A percentile compares a stretch with the other conserved stretches of the same genome.
These are phyloP conservation scores for Saccharum spontaneum DNA, from an alignment of 176 grass and related monocot genomes.

Conservation along the genomic window DNA sequence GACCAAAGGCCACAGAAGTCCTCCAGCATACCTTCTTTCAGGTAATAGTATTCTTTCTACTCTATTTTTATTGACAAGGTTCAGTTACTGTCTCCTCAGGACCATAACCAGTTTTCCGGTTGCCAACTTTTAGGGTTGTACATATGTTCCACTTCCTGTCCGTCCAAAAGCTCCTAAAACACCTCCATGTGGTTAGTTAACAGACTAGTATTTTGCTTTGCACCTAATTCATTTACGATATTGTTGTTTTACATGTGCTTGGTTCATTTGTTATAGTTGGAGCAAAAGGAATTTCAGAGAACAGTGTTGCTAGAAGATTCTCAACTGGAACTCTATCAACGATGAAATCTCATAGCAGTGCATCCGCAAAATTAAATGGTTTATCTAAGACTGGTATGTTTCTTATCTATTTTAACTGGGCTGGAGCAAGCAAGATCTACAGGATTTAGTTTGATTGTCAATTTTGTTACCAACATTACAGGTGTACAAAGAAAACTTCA, in stretches of 20 bases:
- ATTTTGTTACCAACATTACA: constrained; percentile 31
- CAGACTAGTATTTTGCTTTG: neutral
- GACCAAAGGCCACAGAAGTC: constrained; percentile 85
- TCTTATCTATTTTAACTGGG: constrained; percentile 19
- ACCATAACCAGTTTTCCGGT: constrained; percentile 18
- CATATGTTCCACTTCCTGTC: constrained; percentile 55
- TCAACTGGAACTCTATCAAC: constrained; percentile 60
- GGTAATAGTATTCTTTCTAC: constrained; percentile 33
- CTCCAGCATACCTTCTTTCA: constrained; percentile 90
- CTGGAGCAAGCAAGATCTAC: neutral
- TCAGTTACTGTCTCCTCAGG: neutral
- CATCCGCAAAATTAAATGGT: constrained; percentile 42
- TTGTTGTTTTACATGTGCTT: constrained; percentile 10
- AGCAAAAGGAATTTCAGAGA: constrained; percentile 51
- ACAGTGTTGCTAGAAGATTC: constrained; percentile 50
- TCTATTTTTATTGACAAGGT: neutral
- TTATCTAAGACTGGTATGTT: constrained; percentile 53
- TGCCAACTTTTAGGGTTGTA: constrained; percentile 36
- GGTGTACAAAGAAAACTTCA: constrained; percentile 94
- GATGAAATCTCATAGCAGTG: constrained; percentile 37
- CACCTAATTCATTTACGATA: neutral
- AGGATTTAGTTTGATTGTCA: neutral
- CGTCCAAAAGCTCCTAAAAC: constrained; percentile 71
- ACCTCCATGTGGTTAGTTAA: constrained; percentile 75
- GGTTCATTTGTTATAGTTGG: constrained; percentile 49